Base-by-base conservation (phyloP, 495 filamentous ascomycete genomes). In the Hypoxylon rickii region DNA sequence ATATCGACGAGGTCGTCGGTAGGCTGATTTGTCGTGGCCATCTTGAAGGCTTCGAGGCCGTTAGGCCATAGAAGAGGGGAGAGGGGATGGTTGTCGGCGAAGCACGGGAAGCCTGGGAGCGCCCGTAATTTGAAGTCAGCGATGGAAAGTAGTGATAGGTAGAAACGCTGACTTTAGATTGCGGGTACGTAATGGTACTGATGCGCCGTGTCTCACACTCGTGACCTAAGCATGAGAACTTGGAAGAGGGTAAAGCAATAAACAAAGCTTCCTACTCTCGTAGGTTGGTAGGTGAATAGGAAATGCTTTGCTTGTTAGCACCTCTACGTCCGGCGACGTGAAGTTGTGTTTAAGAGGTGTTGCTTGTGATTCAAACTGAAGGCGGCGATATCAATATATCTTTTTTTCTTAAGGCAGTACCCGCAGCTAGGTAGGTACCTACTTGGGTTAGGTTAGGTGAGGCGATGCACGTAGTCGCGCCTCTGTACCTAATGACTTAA, bases 1-100 rank as follows among this genome's bases (percentile, higher is more conserved):
- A 51, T 11, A n/a, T 16, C 1, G 24, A 74, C 61, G 44, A 60
- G 56, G 0, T 64, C 55, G 16, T 73, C 68, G 2, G 51, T 38
- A 1, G 73, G 74, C 8, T 71, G 55, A 5, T 31, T 41, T 7
- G 17, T 47, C 13, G 38, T 20, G 29, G 66, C 64, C 72, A 75
- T 75, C 13, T 61, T 59, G 67, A 55, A 49, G 46, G 38, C 18
- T n/a, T 44, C n/a, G n/a, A n/a, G n/a, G n/a, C n/a, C n/a, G n/a
- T n/a, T n/a, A n/a, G n/a, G n/a, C n/a, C n/a, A n/a, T n/a, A n/a
- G n/a, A n/a, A n/a, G 2, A 29, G 17, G 2, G 19, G 21, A 24
- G n/a, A 20, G 4, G 4, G 24, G 10, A 29, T 29, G 10, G 4
- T 29, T 34, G 12, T 34, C 12, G 32, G 34, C 18, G 34, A 38